Base-by-base conservation (phyloP, 1,284 basidiomycete genomes). In the Ustilago xerochloae region DNA sequence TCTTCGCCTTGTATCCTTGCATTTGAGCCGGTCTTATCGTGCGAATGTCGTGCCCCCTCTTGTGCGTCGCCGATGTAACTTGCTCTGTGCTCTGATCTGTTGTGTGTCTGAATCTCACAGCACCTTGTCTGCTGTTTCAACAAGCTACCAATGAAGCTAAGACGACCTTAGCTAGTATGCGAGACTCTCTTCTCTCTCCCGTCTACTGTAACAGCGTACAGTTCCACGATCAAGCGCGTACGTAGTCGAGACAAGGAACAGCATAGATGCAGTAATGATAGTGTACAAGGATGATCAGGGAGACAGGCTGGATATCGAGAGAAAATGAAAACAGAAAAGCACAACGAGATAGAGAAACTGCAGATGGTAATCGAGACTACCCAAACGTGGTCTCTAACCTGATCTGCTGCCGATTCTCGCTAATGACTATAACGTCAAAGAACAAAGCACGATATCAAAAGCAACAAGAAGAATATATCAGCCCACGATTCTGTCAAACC, bases 341-440 rank as follows among this genome's bases (percentile, higher is more conserved):
- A 9, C 7, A 41, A 28, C n/a, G 16, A 26, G 50, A 43, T 12
- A 4, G 35, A 28, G 45, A 45, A 29, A 6, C 24, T 15, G 16
- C 3, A 12, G 2, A n/a, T n/a, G n/a, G n/a, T n/a, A n/a, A n/a
- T n/a, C n/a, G n/a, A n/a, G n/a, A n/a, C n/a, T n/a, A n/a, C n/a
- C n/a, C n/a, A n/a, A n/a, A n/a, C n/a, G n/a, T n/a, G 6, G 32
- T 8, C 3, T 49, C 46, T 63, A 76, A 10, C 75, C 73, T 29
- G 80, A 79, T 18, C 79, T 71, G 46, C 77, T 79, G 12, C 80
- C 80, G 28, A 81, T 80, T 32, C 80, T 66, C 20, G 78, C 80
- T 35, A 81, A 43, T 9, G 76, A 77, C 72, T 78, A 53, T 61
- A 32, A 22, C 8, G 7, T 15, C 24, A 15, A 49, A 49, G 30